A percentile compares a stretch with the other conserved stretches of the same genome.
phyloP scores from a whole-genome alignment of 179 eudicot genomes.

The Nepenthes alata region DNA sequence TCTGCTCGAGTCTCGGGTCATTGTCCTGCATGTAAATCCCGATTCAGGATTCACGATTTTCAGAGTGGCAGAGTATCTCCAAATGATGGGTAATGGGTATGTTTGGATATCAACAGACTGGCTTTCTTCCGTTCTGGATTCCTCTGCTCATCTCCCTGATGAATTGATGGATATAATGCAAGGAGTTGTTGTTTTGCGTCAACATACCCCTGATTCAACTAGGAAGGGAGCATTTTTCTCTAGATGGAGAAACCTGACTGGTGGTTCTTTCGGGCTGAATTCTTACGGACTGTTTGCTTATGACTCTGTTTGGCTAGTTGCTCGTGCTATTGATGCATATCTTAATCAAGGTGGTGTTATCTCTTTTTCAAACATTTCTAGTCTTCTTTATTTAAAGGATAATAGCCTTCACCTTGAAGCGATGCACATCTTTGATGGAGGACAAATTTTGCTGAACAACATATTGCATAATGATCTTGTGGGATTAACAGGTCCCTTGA shows the following conservation, averaged over 20 bases:
- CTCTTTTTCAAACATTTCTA: conserved; percentile 60
- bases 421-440: conserved; percentile 61
- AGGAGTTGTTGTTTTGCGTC: conserved; percentile 66
- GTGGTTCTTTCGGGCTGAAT: conserved; percentile 54
- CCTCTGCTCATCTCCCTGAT: conserved; percentile 30
- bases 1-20: conserved; percentile 53
- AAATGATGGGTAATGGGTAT: conserved; percentile 65
- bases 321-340: conserved; percentile 68
- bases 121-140: conserved; percentile 58
- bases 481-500: conserved; percentile 68
- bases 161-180: conserved; percentile 33
- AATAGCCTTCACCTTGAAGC: conserved; percentile 45
- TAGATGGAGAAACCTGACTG: conserved; percentile 43
- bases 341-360: conserved; percentile 56
- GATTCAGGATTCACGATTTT: conserved; percentile 40
- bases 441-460: conserved; percentile 40
- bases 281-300: conserved; percentile 74
- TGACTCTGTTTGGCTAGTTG: conserved; percentile 70
- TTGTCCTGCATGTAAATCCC: conserved; percentile 59
- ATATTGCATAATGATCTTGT: conserved; percentile 41
- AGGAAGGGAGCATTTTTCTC: conserved; percentile 34
- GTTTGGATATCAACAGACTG: conserved; percentile 88
- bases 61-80: conserved; percentile 50
- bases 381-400: conserved; percentile 14
- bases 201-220: conserved; percentile 49